Evolutionary conservation across 2,329 filamentous ascomycete genomes (phyloP), one percentile per base, ranked within the genome.

Genomic region (Aspergillus sp.): DNA sequence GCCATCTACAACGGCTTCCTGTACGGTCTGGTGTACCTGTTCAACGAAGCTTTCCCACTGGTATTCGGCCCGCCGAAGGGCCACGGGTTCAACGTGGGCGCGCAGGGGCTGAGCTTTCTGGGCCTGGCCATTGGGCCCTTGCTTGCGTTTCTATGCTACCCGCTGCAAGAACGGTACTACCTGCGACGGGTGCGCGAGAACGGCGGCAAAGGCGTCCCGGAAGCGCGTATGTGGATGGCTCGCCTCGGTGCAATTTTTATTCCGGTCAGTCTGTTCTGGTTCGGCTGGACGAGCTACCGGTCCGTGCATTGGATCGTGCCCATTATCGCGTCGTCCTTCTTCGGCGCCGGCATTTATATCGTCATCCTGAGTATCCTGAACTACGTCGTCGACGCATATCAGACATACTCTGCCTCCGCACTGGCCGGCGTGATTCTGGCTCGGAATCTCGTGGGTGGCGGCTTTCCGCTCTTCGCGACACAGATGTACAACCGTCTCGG

Each of bases 361-460:
- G 84, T 85, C 45, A 86, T 86, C 66, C 82, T 85, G 75, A 81
- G 81, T 9, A 85, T 82, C 4, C 82, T 86, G 52, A 82, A 88
- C 63, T 87, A 88, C 66, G 84, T 87, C 73, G 78, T 86, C 36
- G 82, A 80, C 51, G 81, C 82, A 4, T 86, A 87, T 56, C 84
- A 83, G 0, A 80, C 80, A 0, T 86, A 85, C 61, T 79, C 82
- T 1, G 83, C 85, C 1, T 85, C 81, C 0, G 85, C 84, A 0
- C 84, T 85, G 0, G 84, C 84, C 27, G 85, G 83, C n/a, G 86
- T 87, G 49, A 84, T 83, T n/a, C 83, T 83, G 67, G 75, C 82
- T 4, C 76, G 85, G 51, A 83, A 87, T 56, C 79, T 87, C 1
- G 55, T 64, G 4, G 63, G 58, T n/a, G 62, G 58, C 4, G 57